Percentiles rank a stretch among this genome's conserved stretches.
Evolutionary conservation across 164 flowering plant species (phyloP).

Genomic region (Stephania cephalantha): DNA sequence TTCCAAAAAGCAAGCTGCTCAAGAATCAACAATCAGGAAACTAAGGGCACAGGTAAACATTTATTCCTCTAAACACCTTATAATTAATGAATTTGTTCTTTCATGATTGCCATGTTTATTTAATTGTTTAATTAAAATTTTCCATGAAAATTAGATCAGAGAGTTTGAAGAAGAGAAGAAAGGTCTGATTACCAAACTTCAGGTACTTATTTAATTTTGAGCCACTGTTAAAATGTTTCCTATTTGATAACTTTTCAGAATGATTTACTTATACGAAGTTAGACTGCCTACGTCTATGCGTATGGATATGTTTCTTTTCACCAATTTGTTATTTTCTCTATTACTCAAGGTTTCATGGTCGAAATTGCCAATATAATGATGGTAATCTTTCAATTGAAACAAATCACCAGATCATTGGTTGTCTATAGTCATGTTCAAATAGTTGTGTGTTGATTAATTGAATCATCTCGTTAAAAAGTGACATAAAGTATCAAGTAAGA

Average conservation of each 20-base stretch:
- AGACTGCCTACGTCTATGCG: not conserved
- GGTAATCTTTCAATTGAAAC: not conserved
- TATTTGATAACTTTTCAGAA: not conserved
- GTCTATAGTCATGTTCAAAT: not conserved
- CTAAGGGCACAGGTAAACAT: slow-evolving; percentile 85
- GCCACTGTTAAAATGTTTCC: not conserved
- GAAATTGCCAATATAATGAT: not conserved
- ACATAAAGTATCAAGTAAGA: not conserved
- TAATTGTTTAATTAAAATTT: slow-evolving; percentile 8
- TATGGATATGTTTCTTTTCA: not conserved
- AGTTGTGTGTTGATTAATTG: not conserved
- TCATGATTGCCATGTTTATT: not conserved
- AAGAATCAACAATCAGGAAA: slow-evolving; percentile 86
- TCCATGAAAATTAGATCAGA: slow-evolving; percentile 65
- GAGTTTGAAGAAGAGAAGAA: slow-evolving; percentile 99
- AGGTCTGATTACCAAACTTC: slow-evolving; percentile 76
- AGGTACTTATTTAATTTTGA: slow-evolving; percentile 40
- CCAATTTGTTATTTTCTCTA: not conserved
- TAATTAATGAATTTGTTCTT: not conserved
- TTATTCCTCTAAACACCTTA: not conserved
- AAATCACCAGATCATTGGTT: not conserved
- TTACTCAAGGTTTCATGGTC: not conserved
- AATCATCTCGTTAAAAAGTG: not conserved
- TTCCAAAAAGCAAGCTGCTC: slow-evolving; percentile 98
- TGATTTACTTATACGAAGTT: not conserved